Conservation (phyloP, 2,329 filamentous ascomycete species). For the Talaromyces sp. region DNA sequence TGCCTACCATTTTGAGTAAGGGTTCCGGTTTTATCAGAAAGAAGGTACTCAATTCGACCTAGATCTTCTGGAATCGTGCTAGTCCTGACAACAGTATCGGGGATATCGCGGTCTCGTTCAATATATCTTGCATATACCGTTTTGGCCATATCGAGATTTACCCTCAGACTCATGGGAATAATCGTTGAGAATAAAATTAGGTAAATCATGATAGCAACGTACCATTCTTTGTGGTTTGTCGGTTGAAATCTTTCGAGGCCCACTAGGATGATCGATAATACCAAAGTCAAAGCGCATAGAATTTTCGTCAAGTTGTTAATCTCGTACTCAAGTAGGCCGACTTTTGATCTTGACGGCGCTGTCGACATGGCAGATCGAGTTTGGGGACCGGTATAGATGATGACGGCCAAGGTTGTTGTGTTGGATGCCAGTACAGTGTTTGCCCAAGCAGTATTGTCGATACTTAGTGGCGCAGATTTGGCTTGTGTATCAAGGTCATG, state of each 20-base stretch:
- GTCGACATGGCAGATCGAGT: slow-evolving; percentile 93
- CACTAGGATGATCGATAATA: slow-evolving; percentile 81
- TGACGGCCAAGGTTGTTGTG: slow-evolving; percentile 78
- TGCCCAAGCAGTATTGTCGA: slow-evolving; percentile 98
- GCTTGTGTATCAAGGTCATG: slow-evolving; percentile 18
- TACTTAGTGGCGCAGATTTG: slow-evolving; percentile 69
- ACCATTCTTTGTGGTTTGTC: slow-evolving; percentile 61
- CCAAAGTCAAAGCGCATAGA: slow-evolving; percentile 79
- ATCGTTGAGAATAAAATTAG: slow-evolving; percentile 98
- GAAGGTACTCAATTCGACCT: slow-evolving; percentile 88
- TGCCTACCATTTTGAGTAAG: slow-evolving; percentile 74
- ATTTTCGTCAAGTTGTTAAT: slow-evolving; percentile 98
- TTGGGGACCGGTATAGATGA: slow-evolving; percentile 91
- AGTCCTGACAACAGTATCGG: slow-evolving; percentile 86
- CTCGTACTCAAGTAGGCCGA: slow-evolving; percentile 86
- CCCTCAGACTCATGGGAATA: slow-evolving; percentile 90
- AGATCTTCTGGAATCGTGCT: slow-evolving; percentile 97
- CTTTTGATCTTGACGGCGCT: slow-evolving; percentile 85
- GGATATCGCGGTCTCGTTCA: slow-evolving; percentile 82
- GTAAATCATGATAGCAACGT: slow-evolving; percentile 97
- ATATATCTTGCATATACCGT: slow-evolving; percentile 95
- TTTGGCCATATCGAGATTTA: slow-evolving; percentile 96
- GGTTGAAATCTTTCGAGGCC: slow-evolving; percentile 73
- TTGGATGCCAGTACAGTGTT: slow-evolving; percentile 96
- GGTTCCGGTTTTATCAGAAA: slow-evolving; percentile 98